Evolutionary conservation across 202 grass and related monocot genomes (phyloP).

Genomic region (Setaria viridis): DNA sequence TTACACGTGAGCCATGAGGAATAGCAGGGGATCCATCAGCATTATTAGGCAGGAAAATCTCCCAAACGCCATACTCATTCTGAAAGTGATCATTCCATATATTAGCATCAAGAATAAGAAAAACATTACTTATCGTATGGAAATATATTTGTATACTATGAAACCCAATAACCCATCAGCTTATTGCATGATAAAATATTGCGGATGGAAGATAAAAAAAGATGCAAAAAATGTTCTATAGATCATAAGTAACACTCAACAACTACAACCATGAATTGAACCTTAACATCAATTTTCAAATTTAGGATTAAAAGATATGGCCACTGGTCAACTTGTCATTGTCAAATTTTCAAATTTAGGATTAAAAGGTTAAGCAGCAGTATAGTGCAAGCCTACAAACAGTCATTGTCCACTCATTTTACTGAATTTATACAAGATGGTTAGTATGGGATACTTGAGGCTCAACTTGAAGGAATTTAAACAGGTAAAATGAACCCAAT

Average conservation of each 20-base stretch:
- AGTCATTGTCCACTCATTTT: neutral
- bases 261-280: neutral
- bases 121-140: conserved; percentile 4
- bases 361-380: conserved; percentile 5
- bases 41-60: conserved; percentile 91
- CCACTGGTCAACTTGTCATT: too few relatives aligned
- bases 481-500: conserved; percentile 38
- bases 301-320: conserved; percentile 7
- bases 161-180: neutral
- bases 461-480: conserved; percentile 25
- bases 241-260: neutral
- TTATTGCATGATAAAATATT: conserved; percentile 19
- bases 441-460: conserved; percentile 10
- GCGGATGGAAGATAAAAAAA: conserved; percentile 28
- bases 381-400: neutral
- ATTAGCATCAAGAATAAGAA: conserved; percentile 37
- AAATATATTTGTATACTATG: conserved; percentile 22
- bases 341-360: too few relatives aligned
- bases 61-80: conserved; percentile 93
- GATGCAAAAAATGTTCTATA: conserved; percentile 23
- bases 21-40: conserved; percentile 86
- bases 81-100: conserved; percentile 51
- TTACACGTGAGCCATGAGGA: conserved; percentile 92
- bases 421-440: conserved; percentile 17
- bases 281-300: neutral